These are phyloP conservation scores for Podila epigama DNA, from an alignment of 192 early-diverging fungal genomes.

Conservation along the genomic window DNA sequence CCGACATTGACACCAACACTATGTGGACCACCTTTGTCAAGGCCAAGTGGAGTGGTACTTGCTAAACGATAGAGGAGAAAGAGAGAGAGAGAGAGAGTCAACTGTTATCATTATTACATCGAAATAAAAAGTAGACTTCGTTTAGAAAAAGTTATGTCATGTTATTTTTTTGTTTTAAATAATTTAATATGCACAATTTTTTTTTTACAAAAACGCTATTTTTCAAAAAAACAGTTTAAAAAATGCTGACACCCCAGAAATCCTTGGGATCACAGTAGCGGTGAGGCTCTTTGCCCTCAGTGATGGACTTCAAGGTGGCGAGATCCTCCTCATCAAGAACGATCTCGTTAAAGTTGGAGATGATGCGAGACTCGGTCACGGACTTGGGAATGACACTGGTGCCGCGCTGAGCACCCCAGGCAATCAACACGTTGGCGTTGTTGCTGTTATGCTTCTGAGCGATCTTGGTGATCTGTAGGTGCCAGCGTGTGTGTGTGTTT, in stretches of 20 bases:
- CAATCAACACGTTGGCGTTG: conserved; percentile 77
- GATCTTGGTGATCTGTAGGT: conserved; percentile 65
- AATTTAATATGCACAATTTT: not conserved
- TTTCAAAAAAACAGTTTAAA: not conserved
- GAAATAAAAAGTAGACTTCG: too few species aligned
- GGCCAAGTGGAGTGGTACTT: conserved; percentile 44
- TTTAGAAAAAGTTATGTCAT: too few species aligned
- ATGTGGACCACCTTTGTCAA: conserved; percentile 44
- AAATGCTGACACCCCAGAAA: conserved; percentile 25
- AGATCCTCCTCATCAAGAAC: conserved; percentile 54
- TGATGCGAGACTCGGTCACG: conserved; percentile 67
- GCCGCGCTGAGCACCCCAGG: conserved; percentile 79
- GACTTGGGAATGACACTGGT: conserved; percentile 85
- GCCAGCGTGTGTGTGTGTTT: too few species aligned
- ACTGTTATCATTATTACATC: too few species aligned
- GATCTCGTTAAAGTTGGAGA: conserved; percentile 65
- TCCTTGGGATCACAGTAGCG: conserved; percentile 55
- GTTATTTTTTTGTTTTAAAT: too few species aligned
- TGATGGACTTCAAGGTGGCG: conserved; percentile 28
- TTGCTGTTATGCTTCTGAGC: conserved; percentile 70
- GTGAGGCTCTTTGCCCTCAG: conserved; percentile 39
- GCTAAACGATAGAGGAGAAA: too few species aligned
- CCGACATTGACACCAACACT: conserved; percentile 30
- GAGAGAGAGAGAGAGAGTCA: too few species aligned
- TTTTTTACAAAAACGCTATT: not conserved